Evolutionary conservation across 2,329 filamentous ascomycete species (phyloP).

Genomic region (Botrytis cinerea): DNA sequence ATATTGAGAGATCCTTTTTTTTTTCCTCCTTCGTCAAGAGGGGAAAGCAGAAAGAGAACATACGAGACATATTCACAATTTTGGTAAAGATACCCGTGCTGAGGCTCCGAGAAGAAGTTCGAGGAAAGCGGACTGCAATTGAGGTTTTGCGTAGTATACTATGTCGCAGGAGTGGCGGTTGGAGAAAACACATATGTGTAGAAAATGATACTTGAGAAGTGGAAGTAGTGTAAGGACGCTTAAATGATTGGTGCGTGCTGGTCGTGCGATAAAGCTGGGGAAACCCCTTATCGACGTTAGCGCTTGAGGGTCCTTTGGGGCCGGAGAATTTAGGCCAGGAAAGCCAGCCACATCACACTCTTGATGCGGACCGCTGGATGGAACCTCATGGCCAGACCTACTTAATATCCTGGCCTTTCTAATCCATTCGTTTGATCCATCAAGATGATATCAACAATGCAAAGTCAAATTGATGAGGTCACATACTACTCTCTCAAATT

Average conservation of each 20-base stretch:
- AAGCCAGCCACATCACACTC: not conserved
- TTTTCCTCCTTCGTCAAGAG: too few relatives aligned
- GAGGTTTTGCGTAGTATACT: not conserved
- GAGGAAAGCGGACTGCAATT: too few relatives aligned
- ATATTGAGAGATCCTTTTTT: not conserved
- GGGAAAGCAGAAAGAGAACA: constrained; percentile 13
- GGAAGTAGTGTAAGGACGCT: not conserved
- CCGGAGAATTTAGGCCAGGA: not conserved
- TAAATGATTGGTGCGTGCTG: constrained; percentile 7
- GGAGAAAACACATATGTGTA: constrained; percentile 25
- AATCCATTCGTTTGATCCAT: not conserved
- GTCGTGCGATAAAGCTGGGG: constrained; percentile 19
- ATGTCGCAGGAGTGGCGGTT: constrained; percentile 9
- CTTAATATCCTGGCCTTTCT: not conserved
- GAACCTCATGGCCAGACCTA: not conserved
- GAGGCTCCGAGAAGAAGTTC: not conserved
- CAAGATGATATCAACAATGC: not conserved
- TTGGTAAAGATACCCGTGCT: not conserved
- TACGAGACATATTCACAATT: constrained; percentile 32
- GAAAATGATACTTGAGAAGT: not conserved
- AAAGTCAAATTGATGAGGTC: not conserved
- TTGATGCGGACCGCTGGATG: not conserved
- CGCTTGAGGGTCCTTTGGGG: not conserved
- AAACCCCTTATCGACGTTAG: constrained; percentile 15
- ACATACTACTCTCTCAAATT: too few relatives aligned